Percentiles rank a stretch among this genome's conserved stretches.
These are phyloP conservation scores for Termitomyces sp. DNA, from an alignment of 768 basidiomycete species.

Conservation along the genomic window DNA sequence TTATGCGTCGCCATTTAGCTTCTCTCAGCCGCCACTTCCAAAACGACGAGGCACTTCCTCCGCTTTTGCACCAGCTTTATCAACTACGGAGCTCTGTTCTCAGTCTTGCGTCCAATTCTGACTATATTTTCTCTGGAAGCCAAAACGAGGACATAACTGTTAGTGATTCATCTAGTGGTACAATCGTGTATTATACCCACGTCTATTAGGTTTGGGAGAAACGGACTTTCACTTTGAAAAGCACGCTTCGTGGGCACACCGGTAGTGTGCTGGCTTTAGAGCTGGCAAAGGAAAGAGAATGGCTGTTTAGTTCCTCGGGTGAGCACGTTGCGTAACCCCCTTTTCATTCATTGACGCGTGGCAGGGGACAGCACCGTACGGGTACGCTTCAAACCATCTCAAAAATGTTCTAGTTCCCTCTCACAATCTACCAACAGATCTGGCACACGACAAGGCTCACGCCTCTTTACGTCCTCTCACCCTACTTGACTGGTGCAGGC, in stretches of 20 bases:
- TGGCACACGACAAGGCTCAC: slow-evolving; percentile 73
- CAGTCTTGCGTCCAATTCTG: slow-evolving; percentile 65
- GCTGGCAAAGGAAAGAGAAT: slow-evolving; percentile 66
- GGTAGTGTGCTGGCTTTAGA: slow-evolving; percentile 81
- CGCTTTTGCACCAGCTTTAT: slow-evolving; percentile 63
- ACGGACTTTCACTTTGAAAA: slow-evolving; percentile 58
- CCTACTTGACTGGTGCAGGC: slow-evolving; percentile 74
- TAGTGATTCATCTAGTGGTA: slow-evolving; percentile 12
- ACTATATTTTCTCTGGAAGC: slow-evolving; percentile 78
- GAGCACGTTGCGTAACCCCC: slow-evolving; percentile 13
- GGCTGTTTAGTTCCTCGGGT: slow-evolving; percentile 92
- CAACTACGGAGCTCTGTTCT: slow-evolving; percentile 67
- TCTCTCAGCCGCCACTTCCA: slow-evolving; percentile 56
- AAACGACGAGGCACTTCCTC: slow-evolving; percentile 34
- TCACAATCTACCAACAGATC: slow-evolving; percentile 38
- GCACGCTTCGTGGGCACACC: slow-evolving; percentile 72
- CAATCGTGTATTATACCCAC: not conserved
- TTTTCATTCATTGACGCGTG: slow-evolving; percentile 2
- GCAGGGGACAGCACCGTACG: slow-evolving; percentile 85
- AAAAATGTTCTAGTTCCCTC: not conserved
- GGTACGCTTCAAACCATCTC: slow-evolving; percentile 36
- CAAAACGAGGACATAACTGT: slow-evolving; percentile 77
- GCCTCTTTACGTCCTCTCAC: slow-evolving; percentile 67
- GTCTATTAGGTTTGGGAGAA: slow-evolving; percentile 78
- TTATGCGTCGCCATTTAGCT: slow-evolving; percentile 27